phyloP scores from a whole-genome alignment of 202 grass and related monocot genomes.

The Zoysia matrella region DNA sequence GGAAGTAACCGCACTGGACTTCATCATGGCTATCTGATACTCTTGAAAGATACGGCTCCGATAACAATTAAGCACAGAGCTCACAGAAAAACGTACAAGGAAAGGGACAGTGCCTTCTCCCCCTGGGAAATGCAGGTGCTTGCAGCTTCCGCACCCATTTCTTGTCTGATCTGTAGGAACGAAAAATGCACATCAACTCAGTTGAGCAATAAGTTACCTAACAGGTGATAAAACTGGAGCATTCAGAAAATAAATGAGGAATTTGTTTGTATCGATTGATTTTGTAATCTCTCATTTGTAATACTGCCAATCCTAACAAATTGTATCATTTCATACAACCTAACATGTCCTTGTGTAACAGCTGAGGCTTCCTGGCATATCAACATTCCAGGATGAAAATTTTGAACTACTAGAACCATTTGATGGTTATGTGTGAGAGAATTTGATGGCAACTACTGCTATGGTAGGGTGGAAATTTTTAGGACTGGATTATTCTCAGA shows the following conservation, averaged over 20 bases:
- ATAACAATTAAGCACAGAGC: not conserved
- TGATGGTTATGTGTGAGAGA: not conserved
- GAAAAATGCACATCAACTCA: slow-evolving; percentile 18
- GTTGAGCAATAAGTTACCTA: not conserved
- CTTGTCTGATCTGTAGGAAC: slow-evolving; percentile 27
- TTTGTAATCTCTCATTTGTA: not conserved
- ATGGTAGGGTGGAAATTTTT: not conserved
- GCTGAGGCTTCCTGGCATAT: not conserved
- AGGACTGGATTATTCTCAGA: not conserved
- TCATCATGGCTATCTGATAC: too few species aligned
- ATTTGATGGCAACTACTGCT: not conserved
- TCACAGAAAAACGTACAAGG: not conserved
- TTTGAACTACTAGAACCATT: not conserved
- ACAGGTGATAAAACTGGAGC: not conserved
- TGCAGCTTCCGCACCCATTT: slow-evolving; percentile 23
- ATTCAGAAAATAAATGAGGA: not conserved
- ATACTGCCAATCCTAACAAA: not conserved
- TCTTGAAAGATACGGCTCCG: not conserved
- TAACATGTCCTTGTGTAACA: not conserved
- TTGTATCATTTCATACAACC: not conserved
- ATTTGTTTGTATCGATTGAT: not conserved
- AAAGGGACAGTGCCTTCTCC: slow-evolving; percentile 8
- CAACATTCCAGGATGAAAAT: not conserved
- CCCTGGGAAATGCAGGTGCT: not conserved
- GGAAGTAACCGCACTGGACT: too few species aligned